phyloP scores from a whole-genome alignment of 2,329 filamentous ascomycete species.

The Oidium heveae region DNA sequence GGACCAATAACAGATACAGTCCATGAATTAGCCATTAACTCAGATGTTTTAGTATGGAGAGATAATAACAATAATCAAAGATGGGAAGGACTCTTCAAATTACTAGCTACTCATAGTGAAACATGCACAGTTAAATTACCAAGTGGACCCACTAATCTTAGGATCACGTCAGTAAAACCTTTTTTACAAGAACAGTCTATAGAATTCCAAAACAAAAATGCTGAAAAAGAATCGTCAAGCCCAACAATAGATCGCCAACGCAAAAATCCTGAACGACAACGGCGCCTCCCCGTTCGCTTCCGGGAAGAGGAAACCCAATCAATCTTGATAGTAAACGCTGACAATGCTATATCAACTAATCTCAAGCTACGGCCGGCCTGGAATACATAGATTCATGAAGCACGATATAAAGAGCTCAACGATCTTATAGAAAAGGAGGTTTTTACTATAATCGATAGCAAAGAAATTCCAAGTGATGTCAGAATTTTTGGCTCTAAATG shows the following conservation, averaged over 20 bases:
- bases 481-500: background rate
- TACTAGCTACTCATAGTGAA: background rate
- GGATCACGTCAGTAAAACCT: background rate
- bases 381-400: background rate
- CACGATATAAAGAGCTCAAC: background rate
- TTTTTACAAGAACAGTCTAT: background rate
- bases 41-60: conserved; percentile 1
- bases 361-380: no score
- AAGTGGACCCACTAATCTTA: background rate
- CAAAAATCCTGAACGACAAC: background rate
- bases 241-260: background rate
- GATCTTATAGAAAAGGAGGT: background rate
- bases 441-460: background rate
- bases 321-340: no score
- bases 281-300: background rate
- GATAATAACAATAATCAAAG: background rate
- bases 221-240: background rate
- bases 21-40: conserved; percentile 1
- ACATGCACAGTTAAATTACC: background rate
- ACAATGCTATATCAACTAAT: no score
- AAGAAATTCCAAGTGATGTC: background rate
- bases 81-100: background rate
- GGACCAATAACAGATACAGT: background rate
- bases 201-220: background rate
- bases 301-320: background rate